These are phyloP conservation scores for Vigna angularis DNA, from an alignment of 306 rosid species.

Conservation along the genomic window DNA sequence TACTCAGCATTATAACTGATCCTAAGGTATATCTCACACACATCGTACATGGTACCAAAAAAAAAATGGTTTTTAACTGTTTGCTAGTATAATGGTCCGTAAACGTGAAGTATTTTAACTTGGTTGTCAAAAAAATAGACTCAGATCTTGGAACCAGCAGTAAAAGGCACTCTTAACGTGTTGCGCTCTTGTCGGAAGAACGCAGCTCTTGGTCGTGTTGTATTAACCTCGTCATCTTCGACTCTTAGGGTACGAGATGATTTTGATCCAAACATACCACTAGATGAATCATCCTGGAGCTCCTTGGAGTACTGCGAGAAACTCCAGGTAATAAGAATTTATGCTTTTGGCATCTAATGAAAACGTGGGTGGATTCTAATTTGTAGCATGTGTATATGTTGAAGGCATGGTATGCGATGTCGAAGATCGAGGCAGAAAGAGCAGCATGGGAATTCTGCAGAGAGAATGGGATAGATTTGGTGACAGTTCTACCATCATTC, in stretches of 20 bases:
- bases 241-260: conserved; percentile 69
- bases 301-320: conserved; percentile 63
- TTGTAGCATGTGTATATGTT: neutral
- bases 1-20: conserved; percentile 60
- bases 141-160: conserved; percentile 75
- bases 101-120: neutral
- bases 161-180: conserved; percentile 81
- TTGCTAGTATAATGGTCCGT: neutral
- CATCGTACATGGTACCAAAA: neutral
- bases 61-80: neutral
- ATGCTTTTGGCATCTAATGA: neutral
- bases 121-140: conserved; percentile 38
- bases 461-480: conserved; percentile 65
- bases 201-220: conserved; percentile 63
- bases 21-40: conserved; percentile 60
- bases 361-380: neutral
- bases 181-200: conserved; percentile 75
- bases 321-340: conserved; percentile 52
- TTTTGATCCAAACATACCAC: conserved; percentile 59
- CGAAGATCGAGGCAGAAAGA: conserved; percentile 81
- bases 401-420: conserved; percentile 78
- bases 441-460: conserved; percentile 91
- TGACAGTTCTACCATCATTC: conserved; percentile 72
- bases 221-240: conserved; percentile 90
- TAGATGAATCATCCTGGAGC: conserved; percentile 85